A percentile compares a stretch with the other conserved stretches of the same genome.
Conservation (phyloP, 768 basidiomycete species). For the Mycena alexandri region DNA sequence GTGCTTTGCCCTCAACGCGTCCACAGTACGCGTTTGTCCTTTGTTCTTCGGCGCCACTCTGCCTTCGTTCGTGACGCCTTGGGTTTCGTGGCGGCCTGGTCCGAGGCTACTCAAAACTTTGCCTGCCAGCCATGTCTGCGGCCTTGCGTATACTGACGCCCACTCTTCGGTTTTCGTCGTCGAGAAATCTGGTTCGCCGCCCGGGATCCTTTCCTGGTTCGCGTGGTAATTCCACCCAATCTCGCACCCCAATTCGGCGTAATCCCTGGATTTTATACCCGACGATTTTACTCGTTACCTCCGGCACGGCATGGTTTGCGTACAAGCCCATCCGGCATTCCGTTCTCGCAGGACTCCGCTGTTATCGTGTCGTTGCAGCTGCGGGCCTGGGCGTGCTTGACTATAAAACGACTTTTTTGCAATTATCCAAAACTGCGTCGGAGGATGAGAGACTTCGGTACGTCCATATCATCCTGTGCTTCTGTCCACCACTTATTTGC, state of each 20-base stretch:
- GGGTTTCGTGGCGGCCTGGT: no score
- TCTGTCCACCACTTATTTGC: no score
- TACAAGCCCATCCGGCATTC: conserved; percentile 87
- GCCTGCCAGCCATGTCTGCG: conserved; percentile 4
- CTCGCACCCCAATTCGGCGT: not conserved
- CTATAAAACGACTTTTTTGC: conserved; percentile 77
- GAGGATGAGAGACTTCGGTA: conserved; percentile 57
- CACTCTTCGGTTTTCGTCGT: not conserved
- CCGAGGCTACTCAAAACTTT: no score
- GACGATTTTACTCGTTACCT: conserved; percentile 50
- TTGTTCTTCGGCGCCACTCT: no score
- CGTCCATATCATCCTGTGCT: not conserved
- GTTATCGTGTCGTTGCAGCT: conserved; percentile 83
- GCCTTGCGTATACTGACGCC: not conserved
- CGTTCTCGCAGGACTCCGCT: conserved; percentile 79
- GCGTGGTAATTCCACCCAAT: conserved; percentile 17
- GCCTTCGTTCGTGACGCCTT: no score
- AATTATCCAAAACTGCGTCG: conserved; percentile 55
- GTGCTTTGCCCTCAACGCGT: no score
- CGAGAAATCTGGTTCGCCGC: conserved; percentile 6
- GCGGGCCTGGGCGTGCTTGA: conserved; percentile 75
- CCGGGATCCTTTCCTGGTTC: conserved; percentile 2
- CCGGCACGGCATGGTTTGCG: conserved; percentile 56
- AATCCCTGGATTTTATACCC: conserved; percentile 55
- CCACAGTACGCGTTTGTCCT: no score